Evolutionary conservation across 1,284 basidiomycete genomes (phyloP).

Genomic region (Phenoliferia sp.): DNA sequence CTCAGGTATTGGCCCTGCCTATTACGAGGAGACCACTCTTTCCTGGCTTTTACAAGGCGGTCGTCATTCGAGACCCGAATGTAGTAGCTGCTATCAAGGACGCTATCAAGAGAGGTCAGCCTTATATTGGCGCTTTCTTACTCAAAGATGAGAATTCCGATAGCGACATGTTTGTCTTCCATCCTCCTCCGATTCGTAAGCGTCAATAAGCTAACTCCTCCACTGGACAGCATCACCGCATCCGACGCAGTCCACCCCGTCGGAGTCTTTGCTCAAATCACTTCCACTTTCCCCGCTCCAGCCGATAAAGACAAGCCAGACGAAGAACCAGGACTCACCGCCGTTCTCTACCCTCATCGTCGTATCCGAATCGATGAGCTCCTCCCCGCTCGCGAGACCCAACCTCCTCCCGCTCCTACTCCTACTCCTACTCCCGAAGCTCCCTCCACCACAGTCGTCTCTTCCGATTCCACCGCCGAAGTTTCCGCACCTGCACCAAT

Average conservation of each 20-base stretch:
- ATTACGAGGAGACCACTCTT: conserved; percentile 94
- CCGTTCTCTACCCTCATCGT: conserved; percentile 91
- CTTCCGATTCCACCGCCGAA: neutral
- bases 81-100: conserved; percentile 95
- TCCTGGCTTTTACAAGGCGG: conserved; percentile 97
- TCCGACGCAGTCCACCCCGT: conserved; percentile 84
- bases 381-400: conserved; percentile 39
- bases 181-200: neutral
- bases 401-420: neutral
- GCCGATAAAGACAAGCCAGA: conserved; percentile 40
- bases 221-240: conserved; percentile 59
- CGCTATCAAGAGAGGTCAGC: conserved; percentile 93
- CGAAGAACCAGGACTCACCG: conserved; percentile 73
- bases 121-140: conserved; percentile 95
- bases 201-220: neutral
- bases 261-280: conserved; percentile 97
- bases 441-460: neutral
- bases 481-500: no score
- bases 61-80: conserved; percentile 80
- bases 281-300: conserved; percentile 77
- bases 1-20: conserved; percentile 89
- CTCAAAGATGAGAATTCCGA: conserved; percentile 93
- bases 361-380: conserved; percentile 87
- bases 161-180: conserved; percentile 59
- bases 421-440: neutral